Base-by-base conservation (phyloP, 192 early-diverging fungal genomes). In the Backusella australiensis region DNA sequence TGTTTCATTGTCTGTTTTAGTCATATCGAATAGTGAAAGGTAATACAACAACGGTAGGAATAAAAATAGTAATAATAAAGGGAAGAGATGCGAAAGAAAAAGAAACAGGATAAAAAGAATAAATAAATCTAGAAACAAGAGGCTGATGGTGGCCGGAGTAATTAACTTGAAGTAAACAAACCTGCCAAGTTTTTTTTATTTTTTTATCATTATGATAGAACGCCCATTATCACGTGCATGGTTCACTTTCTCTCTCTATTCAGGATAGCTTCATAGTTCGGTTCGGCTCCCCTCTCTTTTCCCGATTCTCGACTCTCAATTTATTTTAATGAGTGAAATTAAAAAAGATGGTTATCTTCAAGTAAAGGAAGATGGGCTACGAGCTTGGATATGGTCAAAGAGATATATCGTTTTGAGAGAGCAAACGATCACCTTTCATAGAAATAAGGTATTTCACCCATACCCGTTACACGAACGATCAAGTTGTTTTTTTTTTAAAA, bases 331-430 rank as follows among this genome's bases (percentile, higher is more conserved):
- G 85, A 75, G 76, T 34, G 78, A 78, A 36, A 81, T 93, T 34
- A 76, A 89, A 75, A 97, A 95, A 81, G 89, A 94, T 66, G 96
- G 96, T 34, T 94, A 93, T 77, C 86, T 90, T 42, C 88, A 89
- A 36, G 92, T 97, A 68, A 97, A 97, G 83, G 97, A 99, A 68
- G 96, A 97, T 53, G 96, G 95, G n/a, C 80, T 97, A 63, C 82
- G 91, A 74, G 91, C 92, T 56, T 99, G 96, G 85, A 91, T 98
- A 79, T 99, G 98, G 98, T 94, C 93, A 49, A 96, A 96, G 84
- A 81, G 96, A 75, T 98, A 95, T 90, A 87, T 95, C 49, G 85
- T 98, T 5, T 84, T 99, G n/a, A 87, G 94, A 72, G 93, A 94
- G 75, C 91, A 92, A 80, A 96, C 95, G 2, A 87, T 98, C 52